Conservation (phyloP, 2,329 filamentous ascomycete species). For the Acrodontium crateriforme region DNA sequence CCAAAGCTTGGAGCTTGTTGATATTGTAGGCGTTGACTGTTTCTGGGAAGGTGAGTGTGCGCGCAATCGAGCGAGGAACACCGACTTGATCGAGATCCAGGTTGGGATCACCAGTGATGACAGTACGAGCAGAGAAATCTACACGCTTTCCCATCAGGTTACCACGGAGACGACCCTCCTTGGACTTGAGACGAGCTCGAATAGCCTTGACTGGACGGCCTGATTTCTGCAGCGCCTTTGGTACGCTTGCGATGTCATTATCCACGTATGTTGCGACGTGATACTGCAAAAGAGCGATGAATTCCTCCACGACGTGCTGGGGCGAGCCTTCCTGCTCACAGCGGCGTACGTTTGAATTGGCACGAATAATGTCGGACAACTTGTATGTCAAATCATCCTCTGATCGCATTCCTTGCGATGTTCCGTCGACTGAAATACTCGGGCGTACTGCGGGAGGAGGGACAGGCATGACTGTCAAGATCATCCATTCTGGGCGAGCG, state of each 20-base stretch:
- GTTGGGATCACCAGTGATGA: constrained; percentile 98
- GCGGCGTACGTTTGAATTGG: constrained; percentile 86
- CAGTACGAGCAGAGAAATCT: constrained; percentile 97
- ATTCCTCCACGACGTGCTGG: constrained; percentile 79
- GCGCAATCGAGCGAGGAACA: constrained; percentile 84
- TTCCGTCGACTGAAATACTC: constrained; percentile 94
- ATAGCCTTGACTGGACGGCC: constrained; percentile 95
- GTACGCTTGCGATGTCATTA: constrained; percentile 93
- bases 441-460: constrained; percentile 91
- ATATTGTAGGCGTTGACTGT: constrained; percentile 98
- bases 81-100: constrained; percentile 93
- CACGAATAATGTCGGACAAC: constrained; percentile 92
- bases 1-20: constrained; percentile 72
- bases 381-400: constrained; percentile 99
- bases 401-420: constrained; percentile 78
- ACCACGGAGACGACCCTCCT: constrained; percentile 92
- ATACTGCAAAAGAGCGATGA: constrained; percentile 84
- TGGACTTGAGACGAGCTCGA: constrained; percentile 92
- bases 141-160: constrained; percentile 99
- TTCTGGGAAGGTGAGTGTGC: constrained; percentile 89
- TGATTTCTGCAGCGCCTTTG: constrained; percentile 90
- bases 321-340: constrained; percentile 86
- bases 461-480: constrained; percentile 86
- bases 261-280: constrained; percentile 99
- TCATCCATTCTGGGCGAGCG: constrained; percentile 95